Percentiles rank a stretch among this genome's conserved stretches.
Conservation (phyloP, 495 filamentous ascomycete genomes). For the Neurospora discreta region DNA sequence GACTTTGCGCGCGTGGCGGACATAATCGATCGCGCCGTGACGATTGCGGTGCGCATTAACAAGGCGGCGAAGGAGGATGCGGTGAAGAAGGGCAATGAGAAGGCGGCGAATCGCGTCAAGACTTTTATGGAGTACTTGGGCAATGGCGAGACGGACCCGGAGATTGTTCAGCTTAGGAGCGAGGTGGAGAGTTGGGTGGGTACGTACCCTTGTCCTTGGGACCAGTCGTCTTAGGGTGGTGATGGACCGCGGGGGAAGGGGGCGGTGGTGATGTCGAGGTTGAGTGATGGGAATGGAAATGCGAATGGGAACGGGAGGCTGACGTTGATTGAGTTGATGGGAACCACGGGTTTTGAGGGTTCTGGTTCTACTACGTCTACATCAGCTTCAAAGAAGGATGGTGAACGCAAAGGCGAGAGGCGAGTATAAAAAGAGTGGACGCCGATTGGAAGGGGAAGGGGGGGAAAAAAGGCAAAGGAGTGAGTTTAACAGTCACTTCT, state of each 20-base stretch:
- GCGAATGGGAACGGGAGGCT: accelerated
- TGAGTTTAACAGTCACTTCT: slow-evolving; percentile 17
- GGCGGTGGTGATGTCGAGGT: neutral
- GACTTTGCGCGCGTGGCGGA: slow-evolving; percentile 88
- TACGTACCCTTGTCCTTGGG: slow-evolving; percentile 84
- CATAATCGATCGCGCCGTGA: slow-evolving; percentile 85
- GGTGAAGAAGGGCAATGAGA: slow-evolving; percentile 56
- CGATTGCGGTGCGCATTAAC: slow-evolving; percentile 72
- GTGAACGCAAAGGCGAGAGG: neutral
- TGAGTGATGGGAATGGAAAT: neutral
- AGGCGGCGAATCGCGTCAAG: slow-evolving; percentile 69
- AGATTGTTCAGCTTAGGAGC: slow-evolving; percentile 75
- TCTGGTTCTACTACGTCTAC: neutral
- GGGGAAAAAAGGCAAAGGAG: slow-evolving; percentile 3
- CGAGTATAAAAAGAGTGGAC: too few species aligned
- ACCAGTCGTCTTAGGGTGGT: slow-evolving; percentile 19
- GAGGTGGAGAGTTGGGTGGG: slow-evolving; percentile 96
- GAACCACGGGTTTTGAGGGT: neutral
- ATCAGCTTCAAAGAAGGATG: neutral
- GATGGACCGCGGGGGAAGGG: neutral
- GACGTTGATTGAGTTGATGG: neutral
- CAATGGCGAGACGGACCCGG: slow-evolving; percentile 68
- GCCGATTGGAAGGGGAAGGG: too few species aligned
- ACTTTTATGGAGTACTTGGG: slow-evolving; percentile 77
- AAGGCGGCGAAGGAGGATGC: slow-evolving; percentile 69